A percentile compares a stretch with the other conserved stretches of the same genome.
Evolutionary conservation across 2,329 filamentous ascomycete genomes (phyloP).

Genomic region (Davidsoniella australis): DNA sequence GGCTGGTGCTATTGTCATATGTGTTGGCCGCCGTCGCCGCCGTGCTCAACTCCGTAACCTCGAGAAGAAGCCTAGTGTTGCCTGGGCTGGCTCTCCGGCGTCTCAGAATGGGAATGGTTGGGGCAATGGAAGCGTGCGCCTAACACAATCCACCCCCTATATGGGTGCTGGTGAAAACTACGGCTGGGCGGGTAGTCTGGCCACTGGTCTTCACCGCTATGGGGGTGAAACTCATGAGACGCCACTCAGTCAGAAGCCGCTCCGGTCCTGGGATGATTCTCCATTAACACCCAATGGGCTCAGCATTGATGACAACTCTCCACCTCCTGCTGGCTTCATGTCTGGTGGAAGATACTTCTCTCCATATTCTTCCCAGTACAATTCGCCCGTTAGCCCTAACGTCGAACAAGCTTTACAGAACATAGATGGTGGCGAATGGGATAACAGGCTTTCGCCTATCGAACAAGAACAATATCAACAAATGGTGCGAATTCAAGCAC

Average conservation of each 20-base stretch:
- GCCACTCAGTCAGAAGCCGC: slow-evolving; percentile 35
- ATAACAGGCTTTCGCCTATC: too few relatives aligned
- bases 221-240: slow-evolving; percentile 23
- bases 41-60: slow-evolving; percentile 33
- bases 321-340: too few relatives aligned
- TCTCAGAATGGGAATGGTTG: slow-evolving; percentile 24
- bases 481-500: slow-evolving; percentile 21
- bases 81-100: slow-evolving; percentile 5
- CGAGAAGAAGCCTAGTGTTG: slow-evolving; percentile 18
- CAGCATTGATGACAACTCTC: too few relatives aligned
- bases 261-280: slow-evolving; percentile 37
- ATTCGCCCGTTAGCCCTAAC: slow-evolving; percentile 31
- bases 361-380: slow-evolving; percentile 42
- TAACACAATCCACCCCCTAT: neutral
- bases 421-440: too few relatives aligned
- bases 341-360: slow-evolving; percentile 30
- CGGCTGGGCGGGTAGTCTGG: slow-evolving; percentile 5
- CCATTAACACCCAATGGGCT: slow-evolving; percentile 21
- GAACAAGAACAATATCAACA: slow-evolving; percentile 12
- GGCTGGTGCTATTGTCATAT: slow-evolving; percentile 35
- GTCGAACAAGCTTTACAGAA: slow-evolving; percentile 16
- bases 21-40: slow-evolving; percentile 37
- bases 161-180: neutral
- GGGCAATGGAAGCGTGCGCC: slow-evolving; percentile 13
- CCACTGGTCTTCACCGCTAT: neutral